Evolutionary conservation across 208 protist genomes (phyloP).

Genomic region (Acanthamoeba sp.): DNA sequence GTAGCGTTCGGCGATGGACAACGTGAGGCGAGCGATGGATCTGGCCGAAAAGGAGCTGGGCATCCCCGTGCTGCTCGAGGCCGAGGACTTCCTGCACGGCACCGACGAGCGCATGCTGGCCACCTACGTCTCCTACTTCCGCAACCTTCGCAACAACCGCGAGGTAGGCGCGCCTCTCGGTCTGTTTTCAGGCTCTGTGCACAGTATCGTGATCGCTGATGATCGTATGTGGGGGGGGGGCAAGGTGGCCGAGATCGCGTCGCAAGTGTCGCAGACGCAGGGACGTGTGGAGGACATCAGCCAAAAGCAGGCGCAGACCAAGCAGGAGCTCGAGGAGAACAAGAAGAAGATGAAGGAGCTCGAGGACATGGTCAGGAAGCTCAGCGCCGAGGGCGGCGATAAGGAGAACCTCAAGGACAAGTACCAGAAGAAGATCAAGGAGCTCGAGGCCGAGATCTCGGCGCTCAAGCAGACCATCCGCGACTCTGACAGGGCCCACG

Average conservation of each 20-base stretch:
- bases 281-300: background rate
- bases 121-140: constrained; percentile 75
- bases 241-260: background rate
- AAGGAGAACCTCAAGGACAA: constrained; percentile 55
- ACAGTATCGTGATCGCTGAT: background rate
- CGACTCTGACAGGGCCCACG: constrained; percentile 4
- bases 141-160: constrained; percentile 7
- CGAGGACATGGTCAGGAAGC: constrained; percentile 60
- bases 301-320: constrained; percentile 10
- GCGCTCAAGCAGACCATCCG: constrained; percentile 16
- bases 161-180: background rate
- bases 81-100: constrained; percentile 28
- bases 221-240: background rate
- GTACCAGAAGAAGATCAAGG: constrained; percentile 56
- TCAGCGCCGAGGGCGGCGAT: background rate
- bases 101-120: constrained; percentile 48
- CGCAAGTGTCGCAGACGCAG: background rate
- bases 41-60: constrained; percentile 60
- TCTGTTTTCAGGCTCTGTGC: background rate
- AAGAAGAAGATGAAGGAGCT: constrained; percentile 72
- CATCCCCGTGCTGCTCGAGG: constrained; percentile 45
- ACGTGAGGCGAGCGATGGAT: background rate
- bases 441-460: constrained; percentile 57
- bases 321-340: constrained; percentile 48
- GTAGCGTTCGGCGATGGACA: constrained; percentile 10